Base-by-base conservation (phyloP, 495 filamentous ascomycete species). In the Penicillium odoratum region DNA sequence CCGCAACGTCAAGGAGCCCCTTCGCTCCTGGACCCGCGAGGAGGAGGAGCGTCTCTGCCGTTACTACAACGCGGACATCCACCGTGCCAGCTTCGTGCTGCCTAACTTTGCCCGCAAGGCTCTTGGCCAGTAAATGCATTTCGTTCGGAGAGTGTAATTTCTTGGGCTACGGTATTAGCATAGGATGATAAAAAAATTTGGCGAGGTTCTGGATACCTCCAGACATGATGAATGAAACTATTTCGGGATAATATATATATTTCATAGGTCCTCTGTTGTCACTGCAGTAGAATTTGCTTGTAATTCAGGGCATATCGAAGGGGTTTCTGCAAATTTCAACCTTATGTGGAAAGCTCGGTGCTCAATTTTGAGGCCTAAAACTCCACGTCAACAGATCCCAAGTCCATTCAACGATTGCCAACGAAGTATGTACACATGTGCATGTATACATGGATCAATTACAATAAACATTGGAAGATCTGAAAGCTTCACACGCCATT, bases 61-160 rank as follows among this genome's bases (percentile, higher is more conserved):
- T 69, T 99, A 99, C 84, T 98, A 98, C 81, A 98, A 93, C 78
- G 81, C 88, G 66, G 88, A 91, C 67, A 93, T 98, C 73, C 95
- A 99, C 79, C 86, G 90, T 77, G 93, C 95, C 42, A 86, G 86
- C 74, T 99, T 97, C 74, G 77, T 97, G 52, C 79, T 99, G 69
- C 94, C 94, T 21, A 97, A 84, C 64, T 98, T 97, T 70, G 93
- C 95, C 13, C 82, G 89, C 66, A 82, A 88, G 79, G 92, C 88
- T 54, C 76, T 97, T 52, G 58, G 65, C 48, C 56, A 60, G 31
- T 75, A 69, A 55, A 66, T 63, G 58, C 50, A 45, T 61, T 60
- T 29, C 13, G 7, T 46, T 11, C 9, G 31, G 47, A 51, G 45
- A 44, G 25, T 50, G 55, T 44, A 28, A 29, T 57, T 48, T 56